Evolutionary conservation across 345 rosid species (phyloP).

Genomic region (Salix udensis): DNA sequence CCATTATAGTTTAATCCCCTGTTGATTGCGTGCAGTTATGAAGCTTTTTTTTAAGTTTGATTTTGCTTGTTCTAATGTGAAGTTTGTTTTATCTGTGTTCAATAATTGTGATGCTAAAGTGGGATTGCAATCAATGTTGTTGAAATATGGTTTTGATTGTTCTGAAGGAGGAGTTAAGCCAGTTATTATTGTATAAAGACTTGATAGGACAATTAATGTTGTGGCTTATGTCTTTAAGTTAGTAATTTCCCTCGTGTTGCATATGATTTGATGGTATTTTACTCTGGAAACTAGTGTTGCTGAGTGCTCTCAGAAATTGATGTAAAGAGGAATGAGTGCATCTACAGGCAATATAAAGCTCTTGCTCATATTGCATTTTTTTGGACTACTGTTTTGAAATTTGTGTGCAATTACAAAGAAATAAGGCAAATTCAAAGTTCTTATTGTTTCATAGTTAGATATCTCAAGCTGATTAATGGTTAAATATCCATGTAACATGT

Average conservation of each 20-base stretch:
- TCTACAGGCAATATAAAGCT: not conserved
- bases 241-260: not conserved
- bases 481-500: conserved; percentile 30
- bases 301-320: not conserved
- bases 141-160: not conserved
- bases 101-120: not conserved
- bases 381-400: not conserved
- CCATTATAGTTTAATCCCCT: not conserved
- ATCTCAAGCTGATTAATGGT: not conserved
- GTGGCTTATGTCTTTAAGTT: too few species aligned
- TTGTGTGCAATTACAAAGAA: not conserved
- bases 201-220: not conserved
- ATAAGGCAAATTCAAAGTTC: not conserved
- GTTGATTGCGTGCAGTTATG: not conserved
- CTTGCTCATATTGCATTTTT: not conserved
- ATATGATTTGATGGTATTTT: not conserved
- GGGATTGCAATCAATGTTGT: not conserved
- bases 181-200: not conserved
- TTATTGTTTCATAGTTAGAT: not conserved
- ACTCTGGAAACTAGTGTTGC: not conserved
- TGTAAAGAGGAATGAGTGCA: not conserved
- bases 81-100: not conserved
- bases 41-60: not conserved
- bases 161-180: not conserved
- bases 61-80: not conserved